Conservation (phyloP, 2,329 filamentous ascomycete genomes). For the Thielaviopsis musarum region DNA sequence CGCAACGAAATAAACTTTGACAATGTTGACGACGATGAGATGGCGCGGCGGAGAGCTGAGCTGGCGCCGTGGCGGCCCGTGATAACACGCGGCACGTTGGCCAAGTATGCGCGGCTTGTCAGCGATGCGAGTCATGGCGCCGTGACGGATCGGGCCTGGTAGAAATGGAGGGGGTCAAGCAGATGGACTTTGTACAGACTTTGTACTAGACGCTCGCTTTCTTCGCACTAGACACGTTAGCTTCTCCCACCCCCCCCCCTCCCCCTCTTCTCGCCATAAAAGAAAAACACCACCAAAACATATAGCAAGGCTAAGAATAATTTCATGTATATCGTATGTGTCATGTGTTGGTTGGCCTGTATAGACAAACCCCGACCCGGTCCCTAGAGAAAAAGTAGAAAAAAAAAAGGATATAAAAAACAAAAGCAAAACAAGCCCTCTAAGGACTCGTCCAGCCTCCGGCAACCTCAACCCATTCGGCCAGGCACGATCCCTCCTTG, state of each 20-base stretch:
- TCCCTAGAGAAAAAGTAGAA: not conserved
- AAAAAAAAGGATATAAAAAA: conserved; percentile 1
- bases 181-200: not conserved
- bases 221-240: not conserved
- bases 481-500: conserved; percentile 86
- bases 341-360: not conserved
- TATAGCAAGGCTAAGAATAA: not conserved
- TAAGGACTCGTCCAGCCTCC: conserved; percentile 60
- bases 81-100: conserved; percentile 69
- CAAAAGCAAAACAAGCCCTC: not conserved
- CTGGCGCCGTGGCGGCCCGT: conserved; percentile 58
- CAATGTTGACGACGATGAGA: conserved; percentile 51
- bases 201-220: too few relatives aligned
- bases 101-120: conserved; percentile 78
- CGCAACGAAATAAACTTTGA: conserved; percentile 53
- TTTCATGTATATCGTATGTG: not conserved
- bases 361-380: conserved; percentile 12
- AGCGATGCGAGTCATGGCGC: conserved; percentile 85
- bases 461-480: conserved; percentile 94
- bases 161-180: not conserved
- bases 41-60: conserved; percentile 40
- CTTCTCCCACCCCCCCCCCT: not conserved
- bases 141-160: conserved; percentile 49
- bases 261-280: too few relatives aligned
- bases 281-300: not conserved